Conservation (phyloP, 306 rosid species). For the Cicer chorassanicum region DNA sequence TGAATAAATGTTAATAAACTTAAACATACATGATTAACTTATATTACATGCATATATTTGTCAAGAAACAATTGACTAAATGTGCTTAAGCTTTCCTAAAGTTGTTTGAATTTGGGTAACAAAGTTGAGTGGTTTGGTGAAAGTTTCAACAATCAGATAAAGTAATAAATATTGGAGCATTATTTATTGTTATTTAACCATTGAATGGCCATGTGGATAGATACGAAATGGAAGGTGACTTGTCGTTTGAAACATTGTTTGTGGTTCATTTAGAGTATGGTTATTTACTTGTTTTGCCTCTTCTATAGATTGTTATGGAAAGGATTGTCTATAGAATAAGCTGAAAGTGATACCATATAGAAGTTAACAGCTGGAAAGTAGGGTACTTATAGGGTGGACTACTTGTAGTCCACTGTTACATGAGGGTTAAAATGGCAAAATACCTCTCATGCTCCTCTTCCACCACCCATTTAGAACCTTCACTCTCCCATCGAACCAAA, state of each 20-base stretch:
- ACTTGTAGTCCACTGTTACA: background rate
- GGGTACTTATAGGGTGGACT: background rate
- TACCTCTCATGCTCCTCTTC: too few species aligned
- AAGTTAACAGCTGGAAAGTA: too few species aligned
- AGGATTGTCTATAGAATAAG: too few species aligned
- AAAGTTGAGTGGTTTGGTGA: background rate
- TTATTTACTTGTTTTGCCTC: too few species aligned
- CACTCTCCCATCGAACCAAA: too few species aligned
- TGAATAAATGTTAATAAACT: conserved; percentile 15
- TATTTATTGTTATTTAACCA: conserved; percentile 16
- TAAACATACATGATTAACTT: conserved; percentile 2
- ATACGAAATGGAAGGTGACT: background rate
- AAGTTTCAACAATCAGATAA: conserved; percentile 7
- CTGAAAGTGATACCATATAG: too few species aligned
- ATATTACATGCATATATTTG: conserved; percentile 25
- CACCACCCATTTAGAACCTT: too few species aligned
- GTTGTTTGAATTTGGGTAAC: conserved; percentile 3
- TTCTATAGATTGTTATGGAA: too few species aligned
- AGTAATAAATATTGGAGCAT: conserved; percentile 4
- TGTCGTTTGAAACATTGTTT: background rate
- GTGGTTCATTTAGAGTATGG: too few species aligned
- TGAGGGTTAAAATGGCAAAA: background rate
- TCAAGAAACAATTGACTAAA: conserved; percentile 1
- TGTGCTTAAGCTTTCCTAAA: conserved; percentile 21
- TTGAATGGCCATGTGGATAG: background rate